Evolutionary conservation across 345 rosid species (phyloP).

Genomic region (Melastoma malabathricum): DNA sequence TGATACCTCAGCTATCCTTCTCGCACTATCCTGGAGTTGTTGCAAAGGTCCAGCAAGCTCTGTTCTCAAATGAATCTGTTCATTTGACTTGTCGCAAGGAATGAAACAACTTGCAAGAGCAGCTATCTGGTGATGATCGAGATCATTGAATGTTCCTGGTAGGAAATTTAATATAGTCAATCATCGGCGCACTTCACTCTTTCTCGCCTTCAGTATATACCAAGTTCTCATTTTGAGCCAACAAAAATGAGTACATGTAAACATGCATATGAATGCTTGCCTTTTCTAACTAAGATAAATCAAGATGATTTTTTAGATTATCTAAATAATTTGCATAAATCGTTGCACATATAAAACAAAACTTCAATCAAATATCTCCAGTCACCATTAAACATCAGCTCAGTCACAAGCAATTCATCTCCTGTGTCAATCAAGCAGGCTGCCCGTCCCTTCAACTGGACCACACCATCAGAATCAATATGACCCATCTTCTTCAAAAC

Average conservation of each 20-base stretch:
- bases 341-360: not conserved
- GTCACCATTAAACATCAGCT: constrained; percentile 92
- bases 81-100: constrained; percentile 89
- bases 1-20: constrained; percentile 87
- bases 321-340: too few species aligned
- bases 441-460: constrained; percentile 91
- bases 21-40: constrained; percentile 93
- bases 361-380: not conserved
- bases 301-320: too few species aligned
- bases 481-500: constrained; percentile 95
- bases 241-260: too few species aligned
- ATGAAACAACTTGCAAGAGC: constrained; percentile 98
- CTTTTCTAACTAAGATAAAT: too few species aligned
- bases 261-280: too few species aligned
- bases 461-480: constrained; percentile 74
- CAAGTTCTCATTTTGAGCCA: too few species aligned
- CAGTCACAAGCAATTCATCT: constrained; percentile 97
- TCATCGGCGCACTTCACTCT: not conserved
- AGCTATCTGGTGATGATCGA: constrained; percentile 95
- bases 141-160: constrained; percentile 87
- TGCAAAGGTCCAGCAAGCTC: constrained; percentile 87
- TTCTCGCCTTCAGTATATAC: not conserved
- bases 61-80: constrained; percentile 70
- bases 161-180: constrained; percentile 11
- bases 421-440: constrained; percentile 99